Conservation (phyloP, 148 eudicot genomes). For the Rhododendron griersonianum region DNA sequence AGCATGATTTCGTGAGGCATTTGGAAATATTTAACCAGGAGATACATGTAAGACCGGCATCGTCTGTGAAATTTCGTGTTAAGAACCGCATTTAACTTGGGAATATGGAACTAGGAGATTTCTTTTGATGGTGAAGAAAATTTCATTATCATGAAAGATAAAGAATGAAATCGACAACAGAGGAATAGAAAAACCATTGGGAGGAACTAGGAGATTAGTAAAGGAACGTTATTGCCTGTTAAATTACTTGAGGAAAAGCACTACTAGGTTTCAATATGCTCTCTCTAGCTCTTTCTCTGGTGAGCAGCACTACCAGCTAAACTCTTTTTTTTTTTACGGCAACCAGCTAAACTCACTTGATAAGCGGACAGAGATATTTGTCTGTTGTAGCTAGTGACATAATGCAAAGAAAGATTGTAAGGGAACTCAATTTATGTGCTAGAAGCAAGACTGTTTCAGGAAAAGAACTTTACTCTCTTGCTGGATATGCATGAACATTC, state of each 20-base stretch:
- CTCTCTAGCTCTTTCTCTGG: too few species aligned
- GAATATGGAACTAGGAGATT: too few species aligned
- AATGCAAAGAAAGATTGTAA: background rate
- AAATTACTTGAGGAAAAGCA: too few species aligned
- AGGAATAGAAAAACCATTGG: too few species aligned
- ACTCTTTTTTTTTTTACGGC: background rate
- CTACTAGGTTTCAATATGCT: too few species aligned
- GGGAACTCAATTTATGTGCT: background rate
- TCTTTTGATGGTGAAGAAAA: too few species aligned
- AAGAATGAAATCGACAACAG: too few species aligned
- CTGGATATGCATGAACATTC: background rate
- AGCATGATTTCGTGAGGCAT: background rate
- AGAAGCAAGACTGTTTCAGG: background rate
- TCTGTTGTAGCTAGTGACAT: background rate
- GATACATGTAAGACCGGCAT: background rate
- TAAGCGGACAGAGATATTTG: background rate
- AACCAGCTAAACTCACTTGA: background rate
- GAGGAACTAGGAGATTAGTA: too few species aligned
- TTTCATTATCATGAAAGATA: too few species aligned
- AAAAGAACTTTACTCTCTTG: background rate
- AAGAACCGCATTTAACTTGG: too few species aligned
- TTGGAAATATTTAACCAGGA: background rate
- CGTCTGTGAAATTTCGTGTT: too few species aligned
- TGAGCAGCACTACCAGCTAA: background rate
- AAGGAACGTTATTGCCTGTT: too few species aligned